phyloP scores from a whole-genome alignment of 202 grass and related monocot genomes.

The Thinopyrum obtusiflorum region DNA sequence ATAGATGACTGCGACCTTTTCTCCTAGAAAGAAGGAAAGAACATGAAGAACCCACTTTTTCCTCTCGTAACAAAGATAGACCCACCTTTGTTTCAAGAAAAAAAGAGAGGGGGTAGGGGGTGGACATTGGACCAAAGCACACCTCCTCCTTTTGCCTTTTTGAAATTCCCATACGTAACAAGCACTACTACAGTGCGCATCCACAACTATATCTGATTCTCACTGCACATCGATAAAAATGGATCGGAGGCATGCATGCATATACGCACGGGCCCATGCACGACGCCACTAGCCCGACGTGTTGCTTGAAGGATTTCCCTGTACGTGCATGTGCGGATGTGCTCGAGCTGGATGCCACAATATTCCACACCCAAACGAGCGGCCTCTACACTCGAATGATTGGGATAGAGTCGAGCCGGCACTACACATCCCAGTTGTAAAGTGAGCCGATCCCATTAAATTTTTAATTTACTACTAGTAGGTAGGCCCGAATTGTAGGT shows the following conservation, averaged over 20 bases:
- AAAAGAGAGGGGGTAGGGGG: too few relatives aligned
- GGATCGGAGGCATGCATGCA: background rate
- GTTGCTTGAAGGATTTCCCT: slow-evolving; percentile 2
- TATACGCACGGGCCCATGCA: background rate
- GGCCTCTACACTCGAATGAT: background rate
- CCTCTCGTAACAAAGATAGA: too few relatives aligned
- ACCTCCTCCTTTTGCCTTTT: too few relatives aligned
- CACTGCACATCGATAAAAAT: background rate
- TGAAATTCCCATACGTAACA: background rate
- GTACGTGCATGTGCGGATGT: slow-evolving; percentile 40
- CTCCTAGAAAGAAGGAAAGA: background rate
- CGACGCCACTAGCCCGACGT: background rate
- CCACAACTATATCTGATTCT: background rate
- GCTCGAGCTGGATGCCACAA: background rate
- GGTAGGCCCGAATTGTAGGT: background rate
- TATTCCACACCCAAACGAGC: slow-evolving; percentile 3
- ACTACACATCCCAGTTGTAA: background rate
- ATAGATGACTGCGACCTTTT: background rate
- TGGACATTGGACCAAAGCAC: too few relatives aligned
- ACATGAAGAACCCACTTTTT: background rate
- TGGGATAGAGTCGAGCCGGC: background rate
- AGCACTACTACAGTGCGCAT: background rate
- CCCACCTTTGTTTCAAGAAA: too few relatives aligned
- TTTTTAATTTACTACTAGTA: background rate
- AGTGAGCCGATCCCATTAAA: background rate